Conservation (phyloP, 2,329 filamentous ascomycete genomes). For the Drechmeria coniospora region DNA sequence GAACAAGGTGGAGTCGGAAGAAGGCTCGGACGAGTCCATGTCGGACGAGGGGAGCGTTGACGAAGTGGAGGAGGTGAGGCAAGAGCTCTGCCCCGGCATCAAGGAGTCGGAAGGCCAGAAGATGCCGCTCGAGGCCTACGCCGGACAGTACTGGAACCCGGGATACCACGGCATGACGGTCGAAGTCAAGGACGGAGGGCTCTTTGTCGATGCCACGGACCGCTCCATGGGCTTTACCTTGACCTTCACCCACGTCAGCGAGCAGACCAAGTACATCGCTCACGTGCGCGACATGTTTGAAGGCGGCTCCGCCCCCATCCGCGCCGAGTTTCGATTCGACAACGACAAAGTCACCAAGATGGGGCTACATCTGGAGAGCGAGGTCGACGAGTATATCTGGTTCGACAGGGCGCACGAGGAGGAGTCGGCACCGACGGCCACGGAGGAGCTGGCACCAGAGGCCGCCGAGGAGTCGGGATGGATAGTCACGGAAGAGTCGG, state of each 20-base stretch:
- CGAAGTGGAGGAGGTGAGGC: constrained; percentile 1
- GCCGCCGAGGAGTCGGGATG: no score
- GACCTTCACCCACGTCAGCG: constrained; percentile 6
- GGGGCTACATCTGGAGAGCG: constrained; percentile 2
- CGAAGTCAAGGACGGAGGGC: constrained; percentile 4
- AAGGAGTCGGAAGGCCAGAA: constrained; percentile 1
- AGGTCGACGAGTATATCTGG: constrained; percentile 3
- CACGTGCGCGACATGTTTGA: constrained; percentile 1
- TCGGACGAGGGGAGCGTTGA: neutral
- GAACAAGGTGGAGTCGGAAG: constrained; percentile 1
- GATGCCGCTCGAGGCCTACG: constrained; percentile 6
- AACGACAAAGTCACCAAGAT: constrained; percentile 1
- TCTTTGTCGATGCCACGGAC: constrained; percentile 13
- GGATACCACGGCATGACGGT: constrained; percentile 12
- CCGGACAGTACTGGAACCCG: constrained; percentile 10
- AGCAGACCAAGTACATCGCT: constrained; percentile 6
- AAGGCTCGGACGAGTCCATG: neutral
- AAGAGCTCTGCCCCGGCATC: constrained; percentile 3
- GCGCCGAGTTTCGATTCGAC: constrained; percentile 3
- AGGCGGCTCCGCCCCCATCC: neutral
- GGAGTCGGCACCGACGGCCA: neutral
- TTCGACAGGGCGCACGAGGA: neutral
- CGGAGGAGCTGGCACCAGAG: no score
- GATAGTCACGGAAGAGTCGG: no score
- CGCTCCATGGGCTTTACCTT: constrained; percentile 13